Percentiles rank a stretch among this genome's conserved stretches.
Evolutionary conservation across 1,284 basidiomycete species (phyloP).

Genomic region (Microbotryum saponariae): DNA sequence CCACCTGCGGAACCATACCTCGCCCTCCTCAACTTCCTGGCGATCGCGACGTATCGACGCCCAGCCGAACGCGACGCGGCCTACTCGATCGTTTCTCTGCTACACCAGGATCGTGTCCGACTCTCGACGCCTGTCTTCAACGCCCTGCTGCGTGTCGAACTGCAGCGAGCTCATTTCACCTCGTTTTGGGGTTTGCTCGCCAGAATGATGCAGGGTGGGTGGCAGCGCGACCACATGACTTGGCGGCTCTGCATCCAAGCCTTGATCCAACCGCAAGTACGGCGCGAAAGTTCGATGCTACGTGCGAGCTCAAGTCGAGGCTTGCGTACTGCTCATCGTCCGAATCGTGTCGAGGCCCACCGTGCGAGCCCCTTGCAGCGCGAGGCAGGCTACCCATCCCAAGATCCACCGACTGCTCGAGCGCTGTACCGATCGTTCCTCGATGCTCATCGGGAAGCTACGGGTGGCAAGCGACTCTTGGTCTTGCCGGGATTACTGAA

Average conservation of each 20-base stretch:
- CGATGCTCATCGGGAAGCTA: no score
- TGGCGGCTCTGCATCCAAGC: slow-evolving; percentile 16
- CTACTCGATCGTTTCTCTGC: slow-evolving; percentile 13
- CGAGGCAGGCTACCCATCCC: no score
- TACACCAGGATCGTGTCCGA: slow-evolving; percentile 6
- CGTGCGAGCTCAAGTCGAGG: no score
- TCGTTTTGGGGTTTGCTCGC: slow-evolving; percentile 28
- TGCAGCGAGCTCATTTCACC: slow-evolving; percentile 10
- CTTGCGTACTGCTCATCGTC: no score
- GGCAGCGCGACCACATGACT: not conserved
- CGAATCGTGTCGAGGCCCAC: no score
- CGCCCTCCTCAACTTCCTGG: slow-evolving; percentile 14
- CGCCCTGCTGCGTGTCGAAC: slow-evolving; percentile 24
- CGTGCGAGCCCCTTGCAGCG: no score
- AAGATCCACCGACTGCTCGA: no score
- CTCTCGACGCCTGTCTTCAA: slow-evolving; percentile 8
- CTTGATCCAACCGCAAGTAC: no score
- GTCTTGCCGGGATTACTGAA: no score
- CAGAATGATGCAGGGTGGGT: slow-evolving; percentile 1
- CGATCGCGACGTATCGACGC: not conserved
- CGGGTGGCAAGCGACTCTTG: no score
- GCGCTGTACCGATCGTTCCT: no score
- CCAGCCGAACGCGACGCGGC: slow-evolving; percentile 17
- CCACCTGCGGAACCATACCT: slow-evolving; percentile 17
- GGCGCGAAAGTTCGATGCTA: no score